Conservation (phyloP, 371 early-diverging fungal genomes). For the Mortierella sp. region DNA sequence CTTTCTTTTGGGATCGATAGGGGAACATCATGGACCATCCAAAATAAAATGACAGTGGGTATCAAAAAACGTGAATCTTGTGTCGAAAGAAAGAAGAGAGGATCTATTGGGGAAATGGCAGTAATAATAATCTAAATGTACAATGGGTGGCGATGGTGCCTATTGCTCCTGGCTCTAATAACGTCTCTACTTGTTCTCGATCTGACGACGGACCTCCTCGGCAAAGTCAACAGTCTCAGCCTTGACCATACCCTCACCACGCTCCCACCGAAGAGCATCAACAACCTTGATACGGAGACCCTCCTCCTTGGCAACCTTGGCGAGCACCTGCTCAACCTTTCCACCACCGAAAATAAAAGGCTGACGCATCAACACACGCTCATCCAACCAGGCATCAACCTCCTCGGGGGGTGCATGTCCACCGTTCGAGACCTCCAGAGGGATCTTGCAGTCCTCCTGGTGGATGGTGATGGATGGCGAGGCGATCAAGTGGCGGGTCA, state of each 20-base stretch:
- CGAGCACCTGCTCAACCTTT: constrained; percentile 74
- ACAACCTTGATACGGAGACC: constrained; percentile 62
- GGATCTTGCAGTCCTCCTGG: constrained; percentile 57
- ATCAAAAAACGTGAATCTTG: too few species aligned
- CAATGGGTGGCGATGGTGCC: not conserved
- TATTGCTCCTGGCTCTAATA: not conserved
- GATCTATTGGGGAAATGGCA: not conserved
- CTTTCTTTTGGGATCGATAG: too few species aligned
- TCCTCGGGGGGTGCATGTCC: constrained; percentile 64
- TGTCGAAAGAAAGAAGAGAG: not conserved
- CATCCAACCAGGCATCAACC: constrained; percentile 68
- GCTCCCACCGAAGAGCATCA: constrained; percentile 86
- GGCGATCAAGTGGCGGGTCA: constrained; percentile 88
- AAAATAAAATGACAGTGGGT: too few species aligned
- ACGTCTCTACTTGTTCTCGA: constrained; percentile 42
- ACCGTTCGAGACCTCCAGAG: constrained; percentile 50
- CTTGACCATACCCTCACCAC: constrained; percentile 90
- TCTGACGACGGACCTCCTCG: constrained; percentile 76
- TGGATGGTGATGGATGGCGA: constrained; percentile 73
- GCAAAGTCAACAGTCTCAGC: constrained; percentile 78
- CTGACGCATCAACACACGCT: constrained; percentile 78
- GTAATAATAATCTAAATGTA: not conserved
- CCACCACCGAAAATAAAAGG: constrained; percentile 85
- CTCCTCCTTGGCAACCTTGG: constrained; percentile 60
- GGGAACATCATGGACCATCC: too few species aligned